These are phyloP conservation scores for Solanum verrucosum DNA, from an alignment of 257 asterid genomes.

Conservation along the genomic window DNA sequence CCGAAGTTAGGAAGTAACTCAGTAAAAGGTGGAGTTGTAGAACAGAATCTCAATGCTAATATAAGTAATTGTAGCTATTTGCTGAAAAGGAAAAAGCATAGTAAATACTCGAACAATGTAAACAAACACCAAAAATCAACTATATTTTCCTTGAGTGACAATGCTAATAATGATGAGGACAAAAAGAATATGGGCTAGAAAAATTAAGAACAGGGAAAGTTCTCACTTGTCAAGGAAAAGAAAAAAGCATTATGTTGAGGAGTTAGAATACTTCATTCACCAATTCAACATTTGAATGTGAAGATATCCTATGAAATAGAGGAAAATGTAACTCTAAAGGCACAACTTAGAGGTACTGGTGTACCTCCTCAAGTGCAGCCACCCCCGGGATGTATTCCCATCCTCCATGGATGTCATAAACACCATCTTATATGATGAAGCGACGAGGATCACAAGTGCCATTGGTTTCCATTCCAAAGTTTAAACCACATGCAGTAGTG, in stretches of 20 bases:
- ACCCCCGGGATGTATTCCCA: too few species aligned
- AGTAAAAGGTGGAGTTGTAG: conserved; percentile 81
- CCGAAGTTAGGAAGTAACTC: not conserved
- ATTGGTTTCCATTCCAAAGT: too few species aligned
- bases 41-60: conserved; percentile 26
- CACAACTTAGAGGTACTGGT: not conserved
- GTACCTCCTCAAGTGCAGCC: too few species aligned
- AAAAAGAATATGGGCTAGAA: conserved; percentile 50
- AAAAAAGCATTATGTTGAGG: too few species aligned
- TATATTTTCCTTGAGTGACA: conserved; percentile 5
- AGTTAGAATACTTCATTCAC: too few species aligned
- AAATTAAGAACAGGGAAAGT: conserved; percentile 45
- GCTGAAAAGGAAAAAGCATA: conserved; percentile 45
- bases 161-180: conserved; percentile 33
- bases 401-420: too few species aligned
- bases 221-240: conserved; percentile 34
- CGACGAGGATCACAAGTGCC: not conserved
- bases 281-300: too few species aligned
- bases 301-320: too few species aligned
- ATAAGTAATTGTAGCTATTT: conserved; percentile 6
- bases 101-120: conserved; percentile 17
- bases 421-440: not conserved
- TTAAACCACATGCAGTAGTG: not conserved
- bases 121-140: conserved; percentile 37
- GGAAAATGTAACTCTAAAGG: not conserved